Evolutionary conservation across 306 rosid genomes (phyloP), one percentile per base, ranked within the genome.

Genomic region (Castanea sativa): DNA sequence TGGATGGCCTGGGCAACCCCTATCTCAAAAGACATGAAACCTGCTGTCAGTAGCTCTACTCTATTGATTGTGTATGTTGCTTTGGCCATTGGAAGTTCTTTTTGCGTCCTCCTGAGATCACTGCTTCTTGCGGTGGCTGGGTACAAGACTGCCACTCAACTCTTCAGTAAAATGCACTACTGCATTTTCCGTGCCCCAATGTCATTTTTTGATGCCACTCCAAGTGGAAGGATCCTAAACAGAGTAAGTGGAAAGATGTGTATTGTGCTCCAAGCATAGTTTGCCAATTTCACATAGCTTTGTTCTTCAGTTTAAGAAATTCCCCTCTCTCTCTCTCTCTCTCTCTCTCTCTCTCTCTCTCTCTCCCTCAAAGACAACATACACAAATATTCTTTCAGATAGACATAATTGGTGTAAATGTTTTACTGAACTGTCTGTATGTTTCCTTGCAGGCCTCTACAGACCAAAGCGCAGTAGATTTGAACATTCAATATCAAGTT

Each of bases 1-100:
- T 94, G 97, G 97, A 94, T 92, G 95, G 92, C 97, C 68, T 94
- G 93, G 97, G 97, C 97, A 43, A 87, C 90, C 83, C 97, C 97
- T 5, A 76, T 81, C 67, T 92, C 98, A 20, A 43, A 77, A 29
- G 98, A 91, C 25, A 78, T 77, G 67, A 83, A 87, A 41, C 86
- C 92, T 55, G 81, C 89, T 5, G 93, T 87, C 41, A 55, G 32
- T 25, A 80, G 83, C 69, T 80, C 84, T 29, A 88, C 58, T 21
- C 96, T 92, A 45, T 78, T 91, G 58, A 38, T 5, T 20, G 91
- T 94, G 43, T 94, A 87, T 64, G 90, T 87, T 83, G 88, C 82
- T 73, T 81, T 94, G 81, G 89, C 98, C 10, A 25, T 92, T 55
- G 97, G 92, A 83, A 90, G 95, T 82, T 68, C 97, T 58, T 75